Percentiles rank a stretch among this genome's conserved stretches.
These are phyloP conservation scores for Phytophthora tentaculata DNA, from an alignment of 352 stramenopile genomes.

Conservation along the genomic window DNA sequence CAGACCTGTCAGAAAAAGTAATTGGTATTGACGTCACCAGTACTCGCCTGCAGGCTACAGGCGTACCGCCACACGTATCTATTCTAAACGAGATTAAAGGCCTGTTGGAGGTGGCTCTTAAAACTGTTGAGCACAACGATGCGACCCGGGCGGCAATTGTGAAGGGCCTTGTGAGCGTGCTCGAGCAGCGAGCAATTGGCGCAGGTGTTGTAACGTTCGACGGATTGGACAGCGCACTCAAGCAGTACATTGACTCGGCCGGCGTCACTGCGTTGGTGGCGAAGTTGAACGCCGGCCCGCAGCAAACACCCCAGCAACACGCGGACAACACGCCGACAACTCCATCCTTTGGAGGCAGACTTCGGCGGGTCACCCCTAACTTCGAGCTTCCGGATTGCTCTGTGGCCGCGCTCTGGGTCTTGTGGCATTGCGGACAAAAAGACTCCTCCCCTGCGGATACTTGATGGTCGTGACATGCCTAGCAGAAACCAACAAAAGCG, in stretches of 20 bases:
- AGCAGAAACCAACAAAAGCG: conserved; percentile 13
- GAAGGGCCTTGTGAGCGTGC: background rate
- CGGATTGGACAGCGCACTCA: conserved; percentile 3
- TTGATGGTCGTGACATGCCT: conserved; percentile 22
- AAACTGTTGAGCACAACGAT: conserved; percentile 16
- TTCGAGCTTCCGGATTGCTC: conserved; percentile 13
- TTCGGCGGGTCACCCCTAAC: conserved; percentile 8
- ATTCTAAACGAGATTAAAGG: conserved; percentile 24
- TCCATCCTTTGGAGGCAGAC: conserved; percentile 1
- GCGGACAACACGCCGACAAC: background rate
- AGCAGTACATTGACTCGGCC: background rate
- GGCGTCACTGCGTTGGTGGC: background rate
- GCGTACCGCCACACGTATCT: conserved; percentile 8
- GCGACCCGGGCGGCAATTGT: background rate
- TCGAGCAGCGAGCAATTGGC: conserved; percentile 21
- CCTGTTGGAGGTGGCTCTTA: background rate
- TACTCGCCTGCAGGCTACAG: no score
- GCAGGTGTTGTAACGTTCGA: conserved; percentile 20
- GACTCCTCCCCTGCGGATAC: background rate
- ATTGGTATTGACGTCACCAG: background rate
- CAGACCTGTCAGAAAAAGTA: background rate
- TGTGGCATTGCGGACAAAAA: conserved; percentile 19
- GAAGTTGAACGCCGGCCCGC: background rate
- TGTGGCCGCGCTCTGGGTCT: conserved; percentile 1
- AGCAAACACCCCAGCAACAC: background rate